A percentile compares a stretch with the other conserved stretches of the same genome.
Conservation (phyloP, 257 asterid genomes). For the Rubia yunnanensis region DNA sequence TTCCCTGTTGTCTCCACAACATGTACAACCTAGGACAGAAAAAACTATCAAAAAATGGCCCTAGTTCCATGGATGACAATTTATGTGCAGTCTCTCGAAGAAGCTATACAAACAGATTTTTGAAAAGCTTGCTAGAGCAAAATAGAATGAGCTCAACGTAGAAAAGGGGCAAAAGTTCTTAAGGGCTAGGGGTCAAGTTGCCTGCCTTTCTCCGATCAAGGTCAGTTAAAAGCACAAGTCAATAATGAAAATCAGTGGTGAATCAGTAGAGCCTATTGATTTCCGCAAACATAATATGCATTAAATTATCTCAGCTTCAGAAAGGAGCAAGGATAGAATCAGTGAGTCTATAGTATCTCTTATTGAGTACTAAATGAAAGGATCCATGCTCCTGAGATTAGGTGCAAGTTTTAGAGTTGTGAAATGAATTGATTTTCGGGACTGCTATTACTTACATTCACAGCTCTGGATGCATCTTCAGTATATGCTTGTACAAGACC, state of each 20-base stretch:
- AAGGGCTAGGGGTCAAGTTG: not conserved
- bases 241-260: not conserved
- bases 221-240: not conserved
- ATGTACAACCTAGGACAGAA: conserved; percentile 62
- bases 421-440: not conserved
- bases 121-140: not conserved
- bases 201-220: not conserved
- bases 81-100: not conserved
- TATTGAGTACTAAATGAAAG: not conserved
- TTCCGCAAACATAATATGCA: not conserved
- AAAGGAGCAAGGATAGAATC: not conserved
- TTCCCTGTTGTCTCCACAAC: conserved; percentile 56
- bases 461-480: conserved; percentile 77
- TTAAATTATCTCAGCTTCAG: not conserved
- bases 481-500: conserved; percentile 72
- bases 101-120: not conserved
- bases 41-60: not conserved
- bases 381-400: not conserved
- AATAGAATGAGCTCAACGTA: not conserved
- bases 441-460: conserved; percentile 48
- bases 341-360: not conserved
- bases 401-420: not conserved
- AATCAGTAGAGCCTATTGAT: not conserved
- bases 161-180: not conserved
- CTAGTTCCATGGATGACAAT: not conserved